phyloP scores from a whole-genome alignment of 176 grass and related monocot genomes.

The Carex cristatella region DNA sequence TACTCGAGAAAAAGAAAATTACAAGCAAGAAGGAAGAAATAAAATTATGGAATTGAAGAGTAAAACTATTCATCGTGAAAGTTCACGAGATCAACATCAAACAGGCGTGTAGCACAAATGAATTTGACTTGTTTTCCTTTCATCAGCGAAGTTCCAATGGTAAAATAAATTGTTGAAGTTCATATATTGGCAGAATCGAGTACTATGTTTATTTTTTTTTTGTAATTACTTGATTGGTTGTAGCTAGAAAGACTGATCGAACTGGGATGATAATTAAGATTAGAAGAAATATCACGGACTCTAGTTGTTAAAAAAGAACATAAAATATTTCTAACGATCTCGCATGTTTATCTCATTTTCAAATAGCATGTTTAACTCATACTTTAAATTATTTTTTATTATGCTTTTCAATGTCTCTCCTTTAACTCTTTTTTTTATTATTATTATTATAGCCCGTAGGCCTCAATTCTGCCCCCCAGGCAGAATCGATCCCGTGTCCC shows the following conservation, averaged over 20 bases:
- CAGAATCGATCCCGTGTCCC: too few species aligned
- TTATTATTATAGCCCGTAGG: too few species aligned
- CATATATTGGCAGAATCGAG: not conserved
- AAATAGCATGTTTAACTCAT: too few species aligned
- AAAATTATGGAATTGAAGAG: not conserved
- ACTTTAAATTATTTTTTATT: too few species aligned
- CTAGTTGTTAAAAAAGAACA: too few species aligned
- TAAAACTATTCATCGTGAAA: not conserved
- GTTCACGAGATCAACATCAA: not conserved
- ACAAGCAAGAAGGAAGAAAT: not conserved
- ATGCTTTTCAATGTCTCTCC: too few species aligned
- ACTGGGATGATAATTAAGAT: not conserved
- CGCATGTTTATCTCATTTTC: too few species aligned
- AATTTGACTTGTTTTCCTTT: not conserved
- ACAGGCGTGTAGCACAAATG: not conserved
- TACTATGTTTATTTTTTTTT: not conserved
- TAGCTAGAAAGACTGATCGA: not conserved
- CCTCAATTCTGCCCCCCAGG: too few species aligned
- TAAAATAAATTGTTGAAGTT: not conserved
- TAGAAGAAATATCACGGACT: not conserved
- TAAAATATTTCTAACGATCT: too few species aligned
- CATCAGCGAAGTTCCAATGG: too few species aligned
- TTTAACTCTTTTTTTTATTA: too few species aligned
- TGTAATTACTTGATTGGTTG: not conserved
- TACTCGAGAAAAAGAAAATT: not conserved